phyloP scores from a whole-genome alignment of 2,329 filamentous ascomycete genomes.

The Aspergillus latus region DNA sequence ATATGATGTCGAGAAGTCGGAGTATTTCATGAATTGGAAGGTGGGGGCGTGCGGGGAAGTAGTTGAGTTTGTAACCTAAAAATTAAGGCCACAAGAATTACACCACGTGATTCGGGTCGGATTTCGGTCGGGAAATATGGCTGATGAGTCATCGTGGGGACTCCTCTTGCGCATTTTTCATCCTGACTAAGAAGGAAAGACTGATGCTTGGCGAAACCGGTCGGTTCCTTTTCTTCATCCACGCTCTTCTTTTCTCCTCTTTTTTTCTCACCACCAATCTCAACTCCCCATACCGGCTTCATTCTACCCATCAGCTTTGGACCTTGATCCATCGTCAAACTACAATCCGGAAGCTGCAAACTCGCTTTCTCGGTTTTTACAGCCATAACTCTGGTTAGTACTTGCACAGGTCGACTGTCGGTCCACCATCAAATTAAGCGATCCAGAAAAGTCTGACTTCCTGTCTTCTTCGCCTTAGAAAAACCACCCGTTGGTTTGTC shows the following conservation, averaged over 20 bases:
- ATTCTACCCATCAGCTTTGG: slow-evolving; percentile 18
- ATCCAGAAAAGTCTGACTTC: slow-evolving; percentile 18
- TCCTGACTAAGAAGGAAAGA: slow-evolving; percentile 9
- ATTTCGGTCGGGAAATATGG: background rate
- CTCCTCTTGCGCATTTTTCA: slow-evolving; percentile 10
- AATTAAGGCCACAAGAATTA: background rate
- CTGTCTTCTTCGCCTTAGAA: slow-evolving; percentile 18
- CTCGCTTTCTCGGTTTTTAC: slow-evolving; percentile 12
- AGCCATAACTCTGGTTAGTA: slow-evolving; percentile 23
- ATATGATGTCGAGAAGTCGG: background rate
- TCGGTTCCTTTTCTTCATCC: slow-evolving; percentile 26
- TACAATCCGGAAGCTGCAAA: slow-evolving; percentile 12
- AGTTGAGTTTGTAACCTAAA: background rate
- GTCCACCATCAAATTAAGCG: slow-evolving; percentile 4
- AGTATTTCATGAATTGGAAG: background rate
- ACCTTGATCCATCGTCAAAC: slow-evolving; percentile 16
- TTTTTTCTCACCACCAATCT: slow-evolving; percentile 21
- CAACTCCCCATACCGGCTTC: slow-evolving; percentile 20
- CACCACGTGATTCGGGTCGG: background rate
- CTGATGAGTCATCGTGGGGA: slow-evolving; percentile 1
- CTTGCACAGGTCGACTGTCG: slow-evolving; percentile 8
- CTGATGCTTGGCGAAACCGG: slow-evolving; percentile 19
- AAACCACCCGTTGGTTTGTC: slow-evolving; percentile 35
- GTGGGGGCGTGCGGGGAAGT: slow-evolving; percentile 7
- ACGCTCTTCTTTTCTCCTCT: slow-evolving; percentile 20